Conservation (phyloP, 495 filamentous ascomycete genomes). For the Melanomma pulvis-pyrius region DNA sequence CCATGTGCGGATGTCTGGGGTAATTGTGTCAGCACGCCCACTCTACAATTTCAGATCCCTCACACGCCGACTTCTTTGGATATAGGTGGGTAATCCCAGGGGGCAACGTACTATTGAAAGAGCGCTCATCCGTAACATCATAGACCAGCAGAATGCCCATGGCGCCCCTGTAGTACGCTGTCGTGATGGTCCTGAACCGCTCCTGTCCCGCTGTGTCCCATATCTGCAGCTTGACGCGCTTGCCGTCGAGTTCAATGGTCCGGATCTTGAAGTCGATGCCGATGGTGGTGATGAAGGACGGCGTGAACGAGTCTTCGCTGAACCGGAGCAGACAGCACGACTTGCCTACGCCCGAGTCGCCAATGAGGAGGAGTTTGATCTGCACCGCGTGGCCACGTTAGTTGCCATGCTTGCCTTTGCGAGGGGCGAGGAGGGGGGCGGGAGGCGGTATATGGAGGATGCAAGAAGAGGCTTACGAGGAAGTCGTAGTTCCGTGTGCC, state of each 20-base stretch:
- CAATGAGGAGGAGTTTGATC: conserved; percentile 99
- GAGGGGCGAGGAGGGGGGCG: neutral
- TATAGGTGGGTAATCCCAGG: neutral
- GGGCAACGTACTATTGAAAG: conserved; percentile 84
- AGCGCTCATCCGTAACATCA: conserved; percentile 96
- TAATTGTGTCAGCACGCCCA: neutral
- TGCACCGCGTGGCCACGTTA: conserved; percentile 45
- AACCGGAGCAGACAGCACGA: conserved; percentile 98
- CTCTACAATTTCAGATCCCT: neutral
- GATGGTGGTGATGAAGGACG: conserved; percentile 99
- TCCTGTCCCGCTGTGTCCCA: conserved; percentile 99
- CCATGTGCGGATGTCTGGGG: conserved; percentile 94
- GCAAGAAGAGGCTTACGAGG: conserved; percentile 64
- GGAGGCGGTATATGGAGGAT: neutral
- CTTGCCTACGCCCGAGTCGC: conserved; percentile 97
- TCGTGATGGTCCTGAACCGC: conserved; percentile 97
- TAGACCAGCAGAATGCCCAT: conserved; percentile 99
- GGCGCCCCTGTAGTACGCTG: conserved; percentile 95
- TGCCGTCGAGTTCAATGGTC: conserved; percentile 97
- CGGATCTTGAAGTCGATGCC: conserved; percentile 99
- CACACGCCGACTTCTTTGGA: neutral
- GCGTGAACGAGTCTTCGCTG: conserved; percentile 98
- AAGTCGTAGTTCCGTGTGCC: conserved; percentile 98
- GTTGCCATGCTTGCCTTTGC: neutral
- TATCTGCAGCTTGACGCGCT: conserved; percentile 97